Conservation (phyloP, 2,329 filamentous ascomycete species). For the Plectosphaerella plurivora region DNA sequence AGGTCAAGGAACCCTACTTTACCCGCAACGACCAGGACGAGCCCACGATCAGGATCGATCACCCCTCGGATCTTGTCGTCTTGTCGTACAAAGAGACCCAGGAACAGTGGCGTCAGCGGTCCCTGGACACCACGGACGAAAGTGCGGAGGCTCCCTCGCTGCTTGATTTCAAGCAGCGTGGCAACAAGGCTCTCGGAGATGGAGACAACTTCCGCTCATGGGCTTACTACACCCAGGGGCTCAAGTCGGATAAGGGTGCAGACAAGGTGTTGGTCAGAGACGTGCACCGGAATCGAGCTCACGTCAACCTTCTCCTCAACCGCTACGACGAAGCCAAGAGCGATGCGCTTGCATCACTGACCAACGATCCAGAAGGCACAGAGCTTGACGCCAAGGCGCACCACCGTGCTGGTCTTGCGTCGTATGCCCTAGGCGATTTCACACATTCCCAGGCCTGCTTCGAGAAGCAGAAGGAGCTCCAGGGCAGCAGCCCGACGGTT, state of each 20-base stretch:
- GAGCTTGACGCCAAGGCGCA: conserved; percentile 25
- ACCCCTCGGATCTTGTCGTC: conserved; percentile 24
- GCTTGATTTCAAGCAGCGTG: conserved; percentile 2
- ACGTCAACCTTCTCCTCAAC: conserved; percentile 23
- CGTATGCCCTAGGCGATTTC: conserved; percentile 22
- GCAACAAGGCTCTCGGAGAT: conserved; percentile 21
- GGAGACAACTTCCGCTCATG: conserved; percentile 15
- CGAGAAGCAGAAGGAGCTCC: conserved; percentile 15
- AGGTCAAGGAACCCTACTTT: conserved; percentile 47
- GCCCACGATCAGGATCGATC: conserved; percentile 31
- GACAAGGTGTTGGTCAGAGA: conserved; percentile 19
- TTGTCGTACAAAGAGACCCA: background rate
- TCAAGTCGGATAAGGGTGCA: conserved; percentile 8
- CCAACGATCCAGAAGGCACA: background rate
- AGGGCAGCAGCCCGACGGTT: conserved; percentile 15
- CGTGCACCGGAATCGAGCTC: conserved; percentile 23
- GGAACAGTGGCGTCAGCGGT: conserved; percentile 11
- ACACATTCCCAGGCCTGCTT: conserved; percentile 17
- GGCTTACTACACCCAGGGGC: conserved; percentile 19
- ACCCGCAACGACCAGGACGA: conserved; percentile 34
- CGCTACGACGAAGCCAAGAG: conserved; percentile 23
- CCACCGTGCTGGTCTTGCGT: conserved; percentile 23
- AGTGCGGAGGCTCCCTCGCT: too few species aligned
- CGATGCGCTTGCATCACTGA: conserved; percentile 25
- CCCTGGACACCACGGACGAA: conserved; percentile 14